These are phyloP conservation scores for Cercospora berteroae DNA, from an alignment of 2,329 filamentous ascomycete genomes.

Conservation along the genomic window DNA sequence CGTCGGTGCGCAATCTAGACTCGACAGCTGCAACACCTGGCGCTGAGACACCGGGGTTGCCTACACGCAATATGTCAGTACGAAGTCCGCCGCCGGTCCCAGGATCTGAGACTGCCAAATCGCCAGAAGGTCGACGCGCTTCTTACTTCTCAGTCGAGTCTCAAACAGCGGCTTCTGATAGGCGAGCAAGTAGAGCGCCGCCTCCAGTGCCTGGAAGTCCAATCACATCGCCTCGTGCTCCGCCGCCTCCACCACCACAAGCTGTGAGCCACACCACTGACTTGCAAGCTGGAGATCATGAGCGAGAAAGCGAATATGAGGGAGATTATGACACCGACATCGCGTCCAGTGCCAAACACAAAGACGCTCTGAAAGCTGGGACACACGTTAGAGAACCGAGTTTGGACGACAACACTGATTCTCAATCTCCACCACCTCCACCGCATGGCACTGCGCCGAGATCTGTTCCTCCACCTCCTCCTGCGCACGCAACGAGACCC, in stretches of 20 bases:
- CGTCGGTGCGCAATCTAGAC: constrained; percentile 55
- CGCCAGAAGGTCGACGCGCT: constrained; percentile 39
- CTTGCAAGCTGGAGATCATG: constrained; percentile 54
- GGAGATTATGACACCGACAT: constrained; percentile 98
- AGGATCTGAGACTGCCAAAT: constrained; percentile 27
- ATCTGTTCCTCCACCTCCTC: constrained; percentile 56
- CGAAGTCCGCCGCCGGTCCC: constrained; percentile 40
- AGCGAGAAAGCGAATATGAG: constrained; percentile 87
- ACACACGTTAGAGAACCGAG: constrained; percentile 71
- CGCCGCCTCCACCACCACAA: constrained; percentile 49
- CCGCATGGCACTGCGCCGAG: constrained; percentile 42
- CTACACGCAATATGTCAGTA: constrained; percentile 32
- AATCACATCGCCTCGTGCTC: constrained; percentile 40
- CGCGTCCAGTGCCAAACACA: constrained; percentile 86
- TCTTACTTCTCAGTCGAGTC: constrained; percentile 45
- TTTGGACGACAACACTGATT: constrained; percentile 62
- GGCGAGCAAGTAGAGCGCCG: constrained; percentile 38
- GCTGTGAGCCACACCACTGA: constrained; percentile 41
- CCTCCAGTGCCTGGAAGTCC: constrained; percentile 42
- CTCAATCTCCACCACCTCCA: constrained; percentile 41
- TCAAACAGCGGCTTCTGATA: constrained; percentile 36
- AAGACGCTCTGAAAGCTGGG: constrained; percentile 79
- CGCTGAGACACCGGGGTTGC: constrained; percentile 31
- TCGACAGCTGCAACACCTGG: constrained; percentile 42
- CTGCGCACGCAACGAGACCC: constrained; percentile 46